Conservation (phyloP, 139 green algal species). For the Auxenochlorella protothecoides region DNA sequence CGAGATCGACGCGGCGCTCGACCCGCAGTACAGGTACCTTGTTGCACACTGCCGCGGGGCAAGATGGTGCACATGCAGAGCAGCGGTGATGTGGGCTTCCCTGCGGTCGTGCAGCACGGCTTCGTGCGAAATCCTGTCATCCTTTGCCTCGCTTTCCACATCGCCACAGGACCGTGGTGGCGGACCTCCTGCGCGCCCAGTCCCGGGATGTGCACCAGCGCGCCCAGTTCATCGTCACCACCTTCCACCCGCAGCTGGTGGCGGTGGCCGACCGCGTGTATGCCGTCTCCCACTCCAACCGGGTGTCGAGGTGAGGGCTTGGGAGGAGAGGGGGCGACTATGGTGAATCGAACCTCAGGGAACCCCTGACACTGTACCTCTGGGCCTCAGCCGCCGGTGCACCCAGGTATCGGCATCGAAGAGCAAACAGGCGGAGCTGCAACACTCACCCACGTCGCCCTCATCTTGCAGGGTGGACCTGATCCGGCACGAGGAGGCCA, state of each 20-base stretch:
- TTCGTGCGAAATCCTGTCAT: too few species aligned
- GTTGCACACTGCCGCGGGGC: too few species aligned
- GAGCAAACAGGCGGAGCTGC: not conserved
- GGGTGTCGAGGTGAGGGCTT: conserved; percentile 37
- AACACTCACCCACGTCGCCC: conserved; percentile 7
- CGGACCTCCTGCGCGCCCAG: conserved; percentile 68
- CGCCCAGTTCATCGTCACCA: conserved; percentile 97
- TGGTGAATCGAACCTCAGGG: too few species aligned
- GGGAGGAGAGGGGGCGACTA: not conserved
- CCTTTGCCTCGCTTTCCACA: too few species aligned
- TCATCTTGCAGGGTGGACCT: conserved; percentile 29
- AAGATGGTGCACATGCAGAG: too few species aligned
- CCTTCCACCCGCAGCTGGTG: conserved; percentile 90
- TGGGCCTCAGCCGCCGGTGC: too few species aligned
- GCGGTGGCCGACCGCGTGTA: conserved; percentile 77
- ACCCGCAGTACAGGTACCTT: conserved; percentile 70
- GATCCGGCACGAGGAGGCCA: conserved; percentile 52
- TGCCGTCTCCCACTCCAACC: conserved; percentile 80
- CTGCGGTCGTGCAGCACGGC: too few species aligned
- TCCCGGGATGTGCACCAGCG: conserved; percentile 48
- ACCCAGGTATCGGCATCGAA: too few species aligned
- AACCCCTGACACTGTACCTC: too few species aligned
- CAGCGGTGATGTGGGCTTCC: too few species aligned
- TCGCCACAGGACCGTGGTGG: conserved; percentile 62
- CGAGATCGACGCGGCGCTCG: conserved; percentile 97